phyloP scores from a whole-genome alignment of 805 yeast species.

The Teunomyces cretensis region DNA sequence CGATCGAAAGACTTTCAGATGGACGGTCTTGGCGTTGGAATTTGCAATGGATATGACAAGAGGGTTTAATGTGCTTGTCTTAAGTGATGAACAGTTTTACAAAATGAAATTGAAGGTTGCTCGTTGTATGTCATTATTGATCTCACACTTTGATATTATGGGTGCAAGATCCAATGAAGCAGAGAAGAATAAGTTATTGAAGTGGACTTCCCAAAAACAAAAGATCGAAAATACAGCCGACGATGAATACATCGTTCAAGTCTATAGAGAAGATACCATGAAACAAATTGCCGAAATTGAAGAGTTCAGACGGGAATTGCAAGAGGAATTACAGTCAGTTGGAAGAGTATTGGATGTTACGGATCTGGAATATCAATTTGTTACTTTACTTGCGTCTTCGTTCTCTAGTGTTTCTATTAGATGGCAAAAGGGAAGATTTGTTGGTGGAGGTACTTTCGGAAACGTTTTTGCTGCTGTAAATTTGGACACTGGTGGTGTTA shows the following conservation, averaged over 20 bases:
- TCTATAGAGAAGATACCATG: conserved; percentile 68
- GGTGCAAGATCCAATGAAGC: conserved; percentile 88
- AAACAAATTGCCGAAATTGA: conserved; percentile 66
- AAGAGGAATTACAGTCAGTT: conserved; percentile 47
- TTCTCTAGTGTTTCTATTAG: conserved; percentile 87
- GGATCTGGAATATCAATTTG: conserved; percentile 82
- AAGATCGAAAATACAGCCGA: conserved; percentile 47
- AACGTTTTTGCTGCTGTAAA: conserved; percentile 89
- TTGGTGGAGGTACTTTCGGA: conserved; percentile 97
- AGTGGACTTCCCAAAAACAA: conserved; percentile 53
- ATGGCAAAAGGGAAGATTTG: conserved; percentile 94
- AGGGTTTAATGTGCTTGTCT: conserved; percentile 82
- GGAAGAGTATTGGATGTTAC: conserved; percentile 90
- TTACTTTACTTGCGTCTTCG: conserved; percentile 83
- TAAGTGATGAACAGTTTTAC: conserved; percentile 74
- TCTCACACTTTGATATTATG: conserved; percentile 97
- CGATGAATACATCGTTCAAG: conserved; percentile 39
- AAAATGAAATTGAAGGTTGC: conserved; percentile 79
- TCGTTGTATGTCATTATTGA: conserved; percentile 87
- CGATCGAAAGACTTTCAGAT: conserved; percentile 85
- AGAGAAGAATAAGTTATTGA: conserved; percentile 53
- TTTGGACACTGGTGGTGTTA: conserved; percentile 89
- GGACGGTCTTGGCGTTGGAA: conserved; percentile 95
- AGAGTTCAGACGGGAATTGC: conserved; percentile 44
- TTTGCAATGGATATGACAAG: conserved; percentile 93